A percentile compares a stretch with the other conserved stretches of the same genome.
phyloP scores from a whole-genome alignment of 768 basidiomycete genomes.

The Exidia glandulosa region DNA sequence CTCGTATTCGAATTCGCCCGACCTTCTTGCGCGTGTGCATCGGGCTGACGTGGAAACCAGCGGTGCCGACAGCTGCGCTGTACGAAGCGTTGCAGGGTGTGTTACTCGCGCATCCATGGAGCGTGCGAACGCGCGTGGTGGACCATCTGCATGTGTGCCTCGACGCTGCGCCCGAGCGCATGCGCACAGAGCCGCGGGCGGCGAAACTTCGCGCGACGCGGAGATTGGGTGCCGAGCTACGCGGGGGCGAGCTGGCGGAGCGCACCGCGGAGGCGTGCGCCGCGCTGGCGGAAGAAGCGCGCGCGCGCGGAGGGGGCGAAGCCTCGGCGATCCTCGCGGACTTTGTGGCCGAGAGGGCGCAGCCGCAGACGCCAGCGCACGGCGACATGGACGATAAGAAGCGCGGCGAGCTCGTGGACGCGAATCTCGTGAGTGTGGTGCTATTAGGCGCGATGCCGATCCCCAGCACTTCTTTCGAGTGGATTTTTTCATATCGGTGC shows the following conservation, averaged over 20 bases:
- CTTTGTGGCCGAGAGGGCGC: constrained; percentile 36
- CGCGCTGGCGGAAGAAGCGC: constrained; percentile 31
- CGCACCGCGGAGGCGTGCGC: constrained; percentile 38
- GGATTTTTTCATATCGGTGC: background rate
- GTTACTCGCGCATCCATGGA: constrained; percentile 31
- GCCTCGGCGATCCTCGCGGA: constrained; percentile 28
- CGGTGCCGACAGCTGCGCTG: constrained; percentile 29
- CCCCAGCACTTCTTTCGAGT: background rate
- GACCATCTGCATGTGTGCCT: constrained; percentile 35
- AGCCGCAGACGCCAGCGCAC: too few relatives aligned
- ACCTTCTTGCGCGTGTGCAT: constrained; percentile 11
- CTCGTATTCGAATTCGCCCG: too few relatives aligned
- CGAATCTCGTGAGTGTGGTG: constrained; percentile 19
- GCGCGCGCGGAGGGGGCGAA: constrained; percentile 11
- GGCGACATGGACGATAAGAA: background rate
- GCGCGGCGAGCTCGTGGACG: constrained; percentile 20
- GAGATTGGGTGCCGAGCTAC: constrained; percentile 20
- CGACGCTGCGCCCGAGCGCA: constrained; percentile 10
- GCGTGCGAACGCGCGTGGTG: constrained; percentile 30
- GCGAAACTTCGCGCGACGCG: constrained; percentile 30
- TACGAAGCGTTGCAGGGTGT: constrained; percentile 32
- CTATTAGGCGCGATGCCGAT: background rate
- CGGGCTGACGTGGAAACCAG: constrained; percentile 15
- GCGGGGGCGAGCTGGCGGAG: constrained; percentile 44
- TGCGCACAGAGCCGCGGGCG: constrained; percentile 28